Percentiles rank a stretch among this genome's conserved stretches.
Conservation (phyloP, 805 yeast species). For the Sungouiozyma intestinalis region DNA sequence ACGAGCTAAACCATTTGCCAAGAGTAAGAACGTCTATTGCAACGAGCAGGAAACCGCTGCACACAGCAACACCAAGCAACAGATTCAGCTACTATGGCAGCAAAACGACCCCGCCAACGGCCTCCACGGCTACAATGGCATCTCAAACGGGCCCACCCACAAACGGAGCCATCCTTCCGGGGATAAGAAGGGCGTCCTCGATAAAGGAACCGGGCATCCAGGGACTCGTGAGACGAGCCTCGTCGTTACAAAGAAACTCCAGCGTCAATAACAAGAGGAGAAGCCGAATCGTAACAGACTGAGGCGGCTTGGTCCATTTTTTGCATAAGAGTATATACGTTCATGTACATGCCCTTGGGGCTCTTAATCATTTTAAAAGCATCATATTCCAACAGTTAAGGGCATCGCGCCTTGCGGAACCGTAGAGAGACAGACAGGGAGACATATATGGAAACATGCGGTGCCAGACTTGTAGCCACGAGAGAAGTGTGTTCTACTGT, state of each 20-base stretch:
- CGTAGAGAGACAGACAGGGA: not conserved
- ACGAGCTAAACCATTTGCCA: not conserved
- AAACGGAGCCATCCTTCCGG: not conserved
- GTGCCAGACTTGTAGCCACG: not conserved
- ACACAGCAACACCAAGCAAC: not conserved
- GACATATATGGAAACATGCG: not conserved
- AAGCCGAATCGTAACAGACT: not conserved
- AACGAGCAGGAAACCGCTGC: not conserved
- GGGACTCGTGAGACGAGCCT: slow-evolving; percentile 1
- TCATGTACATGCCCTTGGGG: not conserved
- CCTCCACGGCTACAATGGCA: not conserved
- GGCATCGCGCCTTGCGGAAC: not conserved
- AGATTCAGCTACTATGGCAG: not conserved
- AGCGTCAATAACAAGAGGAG: not conserved
- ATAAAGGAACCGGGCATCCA: not conserved
- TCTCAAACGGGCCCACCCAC: not conserved
- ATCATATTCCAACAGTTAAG: not conserved
- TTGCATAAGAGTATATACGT: too few relatives aligned
- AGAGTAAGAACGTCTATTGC: not conserved
- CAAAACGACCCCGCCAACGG: not conserved
- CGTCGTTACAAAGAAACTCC: not conserved
- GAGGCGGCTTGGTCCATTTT: too few relatives aligned
- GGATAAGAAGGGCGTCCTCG: not conserved
- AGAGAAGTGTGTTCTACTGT: slow-evolving; percentile 8
- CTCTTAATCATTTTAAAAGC: not conserved